Percentiles rank a stretch among this genome's conserved stretches.
These are phyloP conservation scores for Fomitopsis betulina DNA, from an alignment of 1,284 basidiomycete species.

Conservation along the genomic window DNA sequence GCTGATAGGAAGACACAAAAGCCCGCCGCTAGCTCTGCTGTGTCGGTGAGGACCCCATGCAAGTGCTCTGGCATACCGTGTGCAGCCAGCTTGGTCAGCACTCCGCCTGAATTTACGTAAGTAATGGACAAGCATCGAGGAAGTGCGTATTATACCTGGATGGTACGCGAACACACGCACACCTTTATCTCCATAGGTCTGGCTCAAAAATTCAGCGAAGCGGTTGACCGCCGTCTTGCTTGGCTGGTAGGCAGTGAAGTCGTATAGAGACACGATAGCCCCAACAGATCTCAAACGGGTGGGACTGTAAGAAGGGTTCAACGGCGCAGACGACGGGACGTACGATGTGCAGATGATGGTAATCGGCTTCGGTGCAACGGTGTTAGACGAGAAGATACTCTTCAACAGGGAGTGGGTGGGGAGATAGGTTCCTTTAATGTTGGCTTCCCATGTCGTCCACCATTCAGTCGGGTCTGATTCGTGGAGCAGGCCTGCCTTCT, in stretches of 20 bases:
- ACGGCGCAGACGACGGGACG: neutral
- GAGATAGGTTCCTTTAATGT: neutral
- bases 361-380: neutral
- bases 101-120: neutral
- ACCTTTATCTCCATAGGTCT: neutral
- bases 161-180: neutral
- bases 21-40: neutral
- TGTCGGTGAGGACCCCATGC: neutral
- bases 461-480: neutral
- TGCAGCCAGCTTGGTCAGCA: neutral
- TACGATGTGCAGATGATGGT: neutral
- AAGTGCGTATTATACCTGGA: neutral
- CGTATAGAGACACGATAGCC: neutral
- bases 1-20: neutral
- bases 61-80: neutral
- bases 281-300: neutral
- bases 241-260: neutral
- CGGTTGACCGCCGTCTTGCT: neutral
- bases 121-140: neutral
- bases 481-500: neutral
- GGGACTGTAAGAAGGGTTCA: neutral
- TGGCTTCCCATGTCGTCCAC: neutral
- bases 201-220: neutral
- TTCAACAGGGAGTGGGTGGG: neutral
- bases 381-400: neutral